A percentile compares a stretch with the other conserved stretches of the same genome.
phyloP scores from a whole-genome alignment of 495 filamentous ascomycete species.

The Hypoxylon crocopeplum region DNA sequence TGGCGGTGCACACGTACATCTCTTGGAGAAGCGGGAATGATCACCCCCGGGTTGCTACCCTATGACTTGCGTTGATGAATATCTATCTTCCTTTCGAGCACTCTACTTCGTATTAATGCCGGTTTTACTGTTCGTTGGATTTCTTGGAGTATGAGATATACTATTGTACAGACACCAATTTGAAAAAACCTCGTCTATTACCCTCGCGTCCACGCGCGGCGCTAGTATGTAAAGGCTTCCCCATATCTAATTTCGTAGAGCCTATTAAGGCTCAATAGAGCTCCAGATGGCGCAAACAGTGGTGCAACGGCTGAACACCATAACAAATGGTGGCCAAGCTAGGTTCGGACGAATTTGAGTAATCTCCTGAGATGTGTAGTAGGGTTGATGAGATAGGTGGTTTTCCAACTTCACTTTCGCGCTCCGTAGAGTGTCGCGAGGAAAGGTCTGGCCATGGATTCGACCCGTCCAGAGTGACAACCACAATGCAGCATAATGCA shows the following conservation, averaged over 20 bases:
- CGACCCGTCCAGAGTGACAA: not conserved
- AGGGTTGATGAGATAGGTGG: not conserved
- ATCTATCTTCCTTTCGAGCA: no score
- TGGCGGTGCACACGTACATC: slow-evolving; percentile 38
- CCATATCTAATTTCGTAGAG: slow-evolving; percentile 25
- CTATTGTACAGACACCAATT: slow-evolving; percentile 1
- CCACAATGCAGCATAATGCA: not conserved
- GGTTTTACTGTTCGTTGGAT: no score
- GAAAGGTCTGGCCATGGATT: no score
- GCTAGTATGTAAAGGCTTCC: slow-evolving; percentile 16
- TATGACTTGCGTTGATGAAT: slow-evolving; percentile 10
- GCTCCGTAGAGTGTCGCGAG: no score
- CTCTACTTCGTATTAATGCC: no score
- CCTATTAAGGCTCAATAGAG: slow-evolving; percentile 18
- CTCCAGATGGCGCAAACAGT: slow-evolving; percentile 5
- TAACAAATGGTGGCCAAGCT: not conserved
- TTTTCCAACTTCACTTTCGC: not conserved
- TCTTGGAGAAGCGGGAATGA: slow-evolving; percentile 19
- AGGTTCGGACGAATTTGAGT: not conserved
- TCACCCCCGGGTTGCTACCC: slow-evolving; percentile 6
- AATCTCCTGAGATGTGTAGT: not conserved
- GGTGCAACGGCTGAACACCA: slow-evolving; percentile 10
- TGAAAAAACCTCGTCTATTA: not conserved
- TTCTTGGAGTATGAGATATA: no score
- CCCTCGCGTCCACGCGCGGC: slow-evolving; percentile 6